Conservation (phyloP, 2,329 filamentous ascomycete species). For the Aureobasidium subglaciale region DNA sequence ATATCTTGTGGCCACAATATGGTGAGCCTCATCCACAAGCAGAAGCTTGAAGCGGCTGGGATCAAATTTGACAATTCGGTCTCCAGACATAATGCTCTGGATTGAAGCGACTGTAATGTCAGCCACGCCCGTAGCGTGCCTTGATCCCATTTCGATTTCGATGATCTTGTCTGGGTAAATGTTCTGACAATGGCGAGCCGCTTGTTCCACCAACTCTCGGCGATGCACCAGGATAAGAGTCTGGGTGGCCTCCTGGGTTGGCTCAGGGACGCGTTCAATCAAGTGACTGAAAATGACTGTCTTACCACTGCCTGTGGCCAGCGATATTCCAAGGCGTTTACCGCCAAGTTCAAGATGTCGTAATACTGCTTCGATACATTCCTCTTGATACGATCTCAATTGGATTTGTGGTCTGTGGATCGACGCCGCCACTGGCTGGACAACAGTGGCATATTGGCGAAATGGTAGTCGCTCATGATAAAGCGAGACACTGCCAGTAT, state of each 20-base stretch:
- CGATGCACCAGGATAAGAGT: conserved; percentile 90
- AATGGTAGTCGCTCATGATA: neutral
- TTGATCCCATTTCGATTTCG: conserved; percentile 84
- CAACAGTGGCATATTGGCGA: neutral
- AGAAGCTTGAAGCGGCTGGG: conserved; percentile 76
- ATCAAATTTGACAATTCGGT: conserved; percentile 76
- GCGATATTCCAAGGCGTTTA: conserved; percentile 71
- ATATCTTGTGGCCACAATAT: conserved; percentile 83
- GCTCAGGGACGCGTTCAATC: conserved; percentile 65
- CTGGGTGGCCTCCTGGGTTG: conserved; percentile 54
- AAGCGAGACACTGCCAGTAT: too few relatives aligned
- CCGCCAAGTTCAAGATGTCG: conserved; percentile 60
- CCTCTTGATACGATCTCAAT: conserved; percentile 78
- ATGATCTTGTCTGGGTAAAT: conserved; percentile 75
- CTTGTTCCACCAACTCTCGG: conserved; percentile 89
- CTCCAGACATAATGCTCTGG: conserved; percentile 70
- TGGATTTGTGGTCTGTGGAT: conserved; percentile 36
- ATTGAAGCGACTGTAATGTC: conserved; percentile 94
- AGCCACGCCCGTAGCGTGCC: conserved; percentile 67
- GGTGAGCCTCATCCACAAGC: conserved; percentile 92
- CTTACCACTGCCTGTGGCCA: conserved; percentile 83
- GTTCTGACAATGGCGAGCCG: conserved; percentile 71
- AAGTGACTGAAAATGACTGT: conserved; percentile 96
- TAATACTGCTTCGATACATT: conserved; percentile 77
- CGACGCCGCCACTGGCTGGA: conserved; percentile 1